Percentiles rank a stretch among this genome's conserved stretches.
These are phyloP conservation scores for Catharanthus roseus DNA, from an alignment of 257 asterid genomes.

Conservation along the genomic window DNA sequence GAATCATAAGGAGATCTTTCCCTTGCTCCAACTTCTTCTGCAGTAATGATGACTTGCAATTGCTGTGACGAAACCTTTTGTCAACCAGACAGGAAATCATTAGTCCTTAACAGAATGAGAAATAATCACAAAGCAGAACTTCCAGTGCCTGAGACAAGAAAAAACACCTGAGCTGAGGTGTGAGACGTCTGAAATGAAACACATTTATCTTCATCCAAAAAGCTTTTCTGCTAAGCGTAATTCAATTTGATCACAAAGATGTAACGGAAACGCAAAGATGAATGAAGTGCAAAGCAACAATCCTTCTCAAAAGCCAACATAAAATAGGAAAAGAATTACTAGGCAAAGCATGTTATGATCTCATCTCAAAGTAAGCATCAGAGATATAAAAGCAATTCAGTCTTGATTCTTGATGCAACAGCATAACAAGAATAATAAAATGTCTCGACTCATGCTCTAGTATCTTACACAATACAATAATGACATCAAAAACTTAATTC, in stretches of 20 bases:
- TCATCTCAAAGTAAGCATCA: not conserved
- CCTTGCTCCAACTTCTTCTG: slow-evolving; percentile 74
- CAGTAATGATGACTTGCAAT: slow-evolving; percentile 69
- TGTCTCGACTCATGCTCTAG: no score
- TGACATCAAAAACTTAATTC: no score
- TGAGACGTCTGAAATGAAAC: slow-evolving; percentile 60
- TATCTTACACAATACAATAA: no score
- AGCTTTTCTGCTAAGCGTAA: slow-evolving; percentile 49
- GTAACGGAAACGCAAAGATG: slow-evolving; percentile 7
- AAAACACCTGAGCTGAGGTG: slow-evolving; percentile 50
- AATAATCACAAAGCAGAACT: not conserved
- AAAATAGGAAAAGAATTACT: slow-evolving; percentile 4
- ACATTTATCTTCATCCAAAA: slow-evolving; percentile 61
- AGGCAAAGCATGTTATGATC: not conserved
- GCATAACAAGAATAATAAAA: not conserved
- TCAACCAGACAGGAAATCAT: slow-evolving; percentile 23
- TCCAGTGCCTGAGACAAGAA: not conserved
- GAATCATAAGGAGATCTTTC: slow-evolving; percentile 78
- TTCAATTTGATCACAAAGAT: slow-evolving; percentile 18
- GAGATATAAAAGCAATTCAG: not conserved
- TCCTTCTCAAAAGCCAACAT: not conserved
- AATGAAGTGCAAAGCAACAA: not conserved
- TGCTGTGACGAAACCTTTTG: slow-evolving; percentile 51
- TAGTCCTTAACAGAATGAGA: slow-evolving; percentile 16
- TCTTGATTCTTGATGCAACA: not conserved